Evolutionary conservation across 208 protist genomes (phyloP), one percentile per base, ranked within the genome.

Genomic region (Trypanosoma vivax): DNA sequence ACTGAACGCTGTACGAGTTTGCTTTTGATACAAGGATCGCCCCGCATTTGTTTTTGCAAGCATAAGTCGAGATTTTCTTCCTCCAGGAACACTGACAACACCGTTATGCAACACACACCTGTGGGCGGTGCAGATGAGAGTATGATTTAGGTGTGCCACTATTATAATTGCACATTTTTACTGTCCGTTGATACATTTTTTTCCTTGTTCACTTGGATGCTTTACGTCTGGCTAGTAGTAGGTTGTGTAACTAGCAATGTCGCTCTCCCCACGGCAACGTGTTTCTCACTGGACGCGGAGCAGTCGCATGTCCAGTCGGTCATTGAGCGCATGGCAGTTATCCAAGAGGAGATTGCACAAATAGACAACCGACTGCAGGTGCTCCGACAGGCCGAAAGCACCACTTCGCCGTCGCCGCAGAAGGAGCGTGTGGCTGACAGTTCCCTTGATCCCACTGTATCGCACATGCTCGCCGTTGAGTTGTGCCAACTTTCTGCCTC

Each of bases 401-500:
- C 25, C 10, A 6, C 14, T 1, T 24, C 34, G 4, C 23, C 23
- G 2, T 23, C 30, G 9, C 2, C 16, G 1, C 41, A 57, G 23
- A 6, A 33, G 25, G 13, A 25, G 18, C 52, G n/a, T n/a, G n/a
- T 55, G 29, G 57, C 57, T 19, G 31, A 46, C 14, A 76, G 74
- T 3, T 76, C 81, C 9, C 57, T 73, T 29, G 76, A 84, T 51
- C 70, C 73, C 0, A 61, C 72, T 6, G 58, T 90, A 14, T 37
- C 70, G 10, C 67, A 86, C 61, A 84, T 94, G 79, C 59, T 94
- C 21, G 73, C 70, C 0, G 83, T 88, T 1, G 80, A 94, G 59
- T 63, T 94, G 16, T 94, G 87, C 57, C 74, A 90, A 45, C 50
- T 91, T 3, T 65, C 63, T 31, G 87, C 78, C 21, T 68, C 69